A percentile compares a stretch with the other conserved stretches of the same genome.
Conservation (phyloP, 805 yeast genomes). For the Hyphopichia homilentoma region DNA sequence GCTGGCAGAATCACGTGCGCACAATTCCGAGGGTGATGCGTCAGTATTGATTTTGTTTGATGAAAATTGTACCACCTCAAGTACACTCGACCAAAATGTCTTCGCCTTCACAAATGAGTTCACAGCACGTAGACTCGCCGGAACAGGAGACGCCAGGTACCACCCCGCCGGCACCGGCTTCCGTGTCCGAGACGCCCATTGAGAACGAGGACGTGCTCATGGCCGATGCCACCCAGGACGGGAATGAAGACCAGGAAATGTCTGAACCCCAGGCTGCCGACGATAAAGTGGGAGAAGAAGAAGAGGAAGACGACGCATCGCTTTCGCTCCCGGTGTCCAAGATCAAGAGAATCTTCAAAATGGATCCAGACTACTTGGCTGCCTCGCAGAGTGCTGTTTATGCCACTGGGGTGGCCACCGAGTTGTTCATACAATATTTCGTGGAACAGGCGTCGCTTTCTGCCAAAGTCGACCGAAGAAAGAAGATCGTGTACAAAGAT, state of each 20-base stretch:
- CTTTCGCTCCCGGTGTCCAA: slow-evolving; percentile 59
- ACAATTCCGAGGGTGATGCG: slow-evolving; percentile 16
- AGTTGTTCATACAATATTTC: slow-evolving; percentile 64
- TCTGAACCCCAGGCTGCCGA: slow-evolving; percentile 11
- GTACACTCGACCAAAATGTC: slow-evolving; percentile 4
- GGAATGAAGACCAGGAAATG: neutral
- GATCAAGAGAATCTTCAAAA: slow-evolving; percentile 66
- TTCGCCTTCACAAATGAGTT: slow-evolving; percentile 6
- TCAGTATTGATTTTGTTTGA: slow-evolving; percentile 2
- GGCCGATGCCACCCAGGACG: slow-evolving; percentile 4
- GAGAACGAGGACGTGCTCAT: slow-evolving; percentile 6
- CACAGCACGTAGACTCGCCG: slow-evolving; percentile 6
- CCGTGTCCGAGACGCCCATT: slow-evolving; percentile 6
- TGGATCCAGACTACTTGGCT: slow-evolving; percentile 69
- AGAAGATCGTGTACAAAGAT: slow-evolving; percentile 68
- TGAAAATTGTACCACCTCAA: neutral
- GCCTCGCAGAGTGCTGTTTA: slow-evolving; percentile 72
- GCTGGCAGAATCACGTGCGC: too few relatives aligned
- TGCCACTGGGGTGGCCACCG: slow-evolving; percentile 75
- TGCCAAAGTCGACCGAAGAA: slow-evolving; percentile 63
- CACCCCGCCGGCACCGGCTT: slow-evolving; percentile 15
- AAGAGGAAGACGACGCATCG: slow-evolving; percentile 19
- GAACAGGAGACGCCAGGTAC: slow-evolving; percentile 17
- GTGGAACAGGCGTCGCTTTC: slow-evolving; percentile 66
- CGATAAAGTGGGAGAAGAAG: slow-evolving; percentile 18